A percentile compares a stretch with the other conserved stretches of the same genome.
phyloP scores from a whole-genome alignment of 305 asterid genomes.

The Caryopteris hybrid region DNA sequence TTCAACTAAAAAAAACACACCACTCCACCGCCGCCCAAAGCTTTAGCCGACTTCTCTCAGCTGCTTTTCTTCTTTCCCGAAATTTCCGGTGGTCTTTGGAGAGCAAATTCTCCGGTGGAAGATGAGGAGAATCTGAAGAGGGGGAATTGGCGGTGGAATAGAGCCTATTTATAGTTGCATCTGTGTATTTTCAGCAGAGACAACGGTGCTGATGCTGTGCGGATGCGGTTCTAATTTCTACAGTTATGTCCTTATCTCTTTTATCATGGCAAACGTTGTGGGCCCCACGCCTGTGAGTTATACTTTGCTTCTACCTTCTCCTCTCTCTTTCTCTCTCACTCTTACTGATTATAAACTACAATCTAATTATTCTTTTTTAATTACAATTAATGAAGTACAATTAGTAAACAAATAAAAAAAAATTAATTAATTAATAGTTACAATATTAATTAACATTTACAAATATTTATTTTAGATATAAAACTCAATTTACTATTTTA shows the following conservation, averaged over 20 bases:
- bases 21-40: constrained; percentile 4
- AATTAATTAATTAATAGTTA: too few relatives aligned
- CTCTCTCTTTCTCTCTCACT: too few relatives aligned
- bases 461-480: too few relatives aligned
- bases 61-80: background rate
- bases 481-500: too few relatives aligned
- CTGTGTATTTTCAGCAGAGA: background rate
- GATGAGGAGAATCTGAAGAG: background rate
- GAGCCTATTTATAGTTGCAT: constrained; percentile 4
- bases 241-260: constrained; percentile 17
- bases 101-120: background rate
- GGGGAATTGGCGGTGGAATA: background rate
- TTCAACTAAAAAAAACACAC: constrained; percentile 15
- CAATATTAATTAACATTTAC: too few relatives aligned
- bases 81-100: background rate
- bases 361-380: too few relatives aligned
- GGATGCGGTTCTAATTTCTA: constrained; percentile 8
- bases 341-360: too few relatives aligned
- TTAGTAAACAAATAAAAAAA: too few relatives aligned
- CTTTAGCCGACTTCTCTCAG: background rate
- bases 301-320: too few relatives aligned
- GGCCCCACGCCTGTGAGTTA: background rate
- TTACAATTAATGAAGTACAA: too few relatives aligned
- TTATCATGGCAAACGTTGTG: background rate
- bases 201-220: constrained; percentile 3